A percentile compares a stretch with the other conserved stretches of the same genome.
phyloP scores from a whole-genome alignment of 768 basidiomycete species.

The Imleria badia region DNA sequence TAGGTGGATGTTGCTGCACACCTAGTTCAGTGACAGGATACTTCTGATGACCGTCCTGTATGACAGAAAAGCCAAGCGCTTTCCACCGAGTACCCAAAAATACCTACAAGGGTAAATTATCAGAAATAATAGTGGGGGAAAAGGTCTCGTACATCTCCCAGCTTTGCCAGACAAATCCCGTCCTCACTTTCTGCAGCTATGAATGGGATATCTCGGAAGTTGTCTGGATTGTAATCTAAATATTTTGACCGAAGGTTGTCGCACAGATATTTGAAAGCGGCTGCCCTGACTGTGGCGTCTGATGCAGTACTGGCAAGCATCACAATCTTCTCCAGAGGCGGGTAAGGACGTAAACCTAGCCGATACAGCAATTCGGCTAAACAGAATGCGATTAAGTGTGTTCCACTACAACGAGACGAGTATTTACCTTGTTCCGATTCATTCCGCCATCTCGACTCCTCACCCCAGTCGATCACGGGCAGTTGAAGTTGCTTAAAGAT shows the following conservation, averaged over 20 bases:
- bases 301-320: constrained; percentile 48
- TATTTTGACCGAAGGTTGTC: constrained; percentile 9
- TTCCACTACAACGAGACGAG: constrained; percentile 24
- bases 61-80: constrained; percentile 67
- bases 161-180: background rate
- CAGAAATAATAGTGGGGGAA: constrained; percentile 35
- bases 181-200: background rate
- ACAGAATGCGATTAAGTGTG: constrained; percentile 20
- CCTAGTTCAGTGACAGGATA: constrained; percentile 61
- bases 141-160: background rate
- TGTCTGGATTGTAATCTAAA: constrained; percentile 53
- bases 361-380: constrained; percentile 22
- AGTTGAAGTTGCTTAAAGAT: constrained; percentile 65
- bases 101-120: background rate
- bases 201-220: background rate
- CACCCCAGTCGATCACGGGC: constrained; percentile 83
- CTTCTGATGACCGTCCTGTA: constrained; percentile 47
- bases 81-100: constrained; percentile 38
- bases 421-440: background rate
- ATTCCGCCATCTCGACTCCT: constrained; percentile 59
- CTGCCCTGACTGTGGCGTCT: constrained; percentile 45
- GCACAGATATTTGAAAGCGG: constrained; percentile 70
- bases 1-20: constrained; percentile 64
- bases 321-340: constrained; percentile 63
- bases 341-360: constrained; percentile 34